These are phyloP conservation scores for Eutrema heterophyllum DNA, from an alignment of 345 rosid species.

Conservation along the genomic window DNA sequence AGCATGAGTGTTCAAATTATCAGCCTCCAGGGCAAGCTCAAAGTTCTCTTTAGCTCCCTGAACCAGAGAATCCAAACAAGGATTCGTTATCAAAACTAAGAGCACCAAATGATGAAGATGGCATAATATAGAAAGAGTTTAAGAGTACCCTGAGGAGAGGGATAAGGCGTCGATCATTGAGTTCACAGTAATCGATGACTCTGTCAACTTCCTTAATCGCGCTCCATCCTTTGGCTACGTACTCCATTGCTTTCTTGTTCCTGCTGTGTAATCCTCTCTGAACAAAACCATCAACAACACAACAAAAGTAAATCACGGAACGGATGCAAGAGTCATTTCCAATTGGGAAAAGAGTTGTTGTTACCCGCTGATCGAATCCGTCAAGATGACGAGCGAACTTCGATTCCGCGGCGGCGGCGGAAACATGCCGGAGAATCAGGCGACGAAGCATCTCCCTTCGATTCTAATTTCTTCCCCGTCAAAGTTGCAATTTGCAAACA, in stretches of 20 bases:
- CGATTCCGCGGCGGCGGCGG: neutral
- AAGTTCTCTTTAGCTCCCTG: slow-evolving; percentile 90
- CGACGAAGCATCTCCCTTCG: slow-evolving; percentile 5
- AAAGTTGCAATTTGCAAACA: too few relatives aligned
- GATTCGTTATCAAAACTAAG: too few relatives aligned
- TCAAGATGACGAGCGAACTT: neutral
- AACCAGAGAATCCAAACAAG: neutral
- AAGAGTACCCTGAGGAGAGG: slow-evolving; percentile 63
- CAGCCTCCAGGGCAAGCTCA: slow-evolving; percentile 78
- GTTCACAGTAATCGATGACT: slow-evolving; percentile 81
- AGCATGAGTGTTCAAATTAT: slow-evolving; percentile 76
- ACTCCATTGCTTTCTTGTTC: slow-evolving; percentile 86
- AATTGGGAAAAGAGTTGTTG: neutral
- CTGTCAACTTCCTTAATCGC: slow-evolving; percentile 88
- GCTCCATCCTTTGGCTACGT: slow-evolving; percentile 80
- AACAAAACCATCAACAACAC: too few relatives aligned
- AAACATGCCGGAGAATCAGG: slow-evolving; percentile 9
- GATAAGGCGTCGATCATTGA: slow-evolving; percentile 75
- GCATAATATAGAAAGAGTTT: neutral
- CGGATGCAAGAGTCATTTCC: neutral
- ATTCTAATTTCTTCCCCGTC: too few relatives aligned
- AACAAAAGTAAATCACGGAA: neutral
- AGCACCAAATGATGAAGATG: neutral
- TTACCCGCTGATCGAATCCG: slow-evolving; percentile 17
- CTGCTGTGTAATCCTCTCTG: slow-evolving; percentile 79